A percentile compares a stretch with the other conserved stretches of the same genome.
Conservation (phyloP, 2,329 filamentous ascomycete genomes). For the Calonectria ilicicola region DNA sequence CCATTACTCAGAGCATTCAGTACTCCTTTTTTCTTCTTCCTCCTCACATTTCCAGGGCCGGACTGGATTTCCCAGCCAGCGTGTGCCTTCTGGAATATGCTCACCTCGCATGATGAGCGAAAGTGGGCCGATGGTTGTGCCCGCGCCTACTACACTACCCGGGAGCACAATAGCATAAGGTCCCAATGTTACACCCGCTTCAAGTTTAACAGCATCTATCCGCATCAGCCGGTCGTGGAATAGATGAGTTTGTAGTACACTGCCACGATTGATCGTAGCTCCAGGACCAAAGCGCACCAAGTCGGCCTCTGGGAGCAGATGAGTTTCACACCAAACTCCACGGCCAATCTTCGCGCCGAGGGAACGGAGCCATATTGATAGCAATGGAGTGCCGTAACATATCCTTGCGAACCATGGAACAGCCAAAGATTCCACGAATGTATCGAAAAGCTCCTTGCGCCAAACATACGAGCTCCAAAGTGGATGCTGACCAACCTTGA, state of each 20-base stretch:
- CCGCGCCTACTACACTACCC: not conserved
- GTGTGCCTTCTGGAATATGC: not conserved
- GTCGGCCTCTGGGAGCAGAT: not conserved
- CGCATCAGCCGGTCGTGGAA: not conserved
- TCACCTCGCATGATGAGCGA: not conserved
- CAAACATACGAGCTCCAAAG: not conserved
- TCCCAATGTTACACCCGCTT: not conserved
- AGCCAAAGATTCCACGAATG: not conserved
- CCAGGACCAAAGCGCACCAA: not conserved
- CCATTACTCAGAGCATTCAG: no score
- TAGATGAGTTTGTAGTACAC: not conserved
- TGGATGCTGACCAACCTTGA: not conserved
- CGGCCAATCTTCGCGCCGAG: not conserved
- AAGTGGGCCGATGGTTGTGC: not conserved
- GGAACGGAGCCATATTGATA: not conserved
- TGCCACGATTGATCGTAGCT: not conserved
- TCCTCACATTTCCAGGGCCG: no score
- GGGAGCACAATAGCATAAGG: not conserved
- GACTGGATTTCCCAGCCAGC: not conserved
- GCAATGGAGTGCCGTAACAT: not conserved
- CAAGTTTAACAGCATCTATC: not conserved
- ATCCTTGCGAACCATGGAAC: not conserved
- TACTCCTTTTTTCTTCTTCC: no score
- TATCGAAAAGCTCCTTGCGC: not conserved
- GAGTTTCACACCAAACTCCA: not conserved